Evolutionary conservation across 2,329 filamentous ascomycete species (phyloP).

Genomic region (Cladosporium sp.): DNA sequence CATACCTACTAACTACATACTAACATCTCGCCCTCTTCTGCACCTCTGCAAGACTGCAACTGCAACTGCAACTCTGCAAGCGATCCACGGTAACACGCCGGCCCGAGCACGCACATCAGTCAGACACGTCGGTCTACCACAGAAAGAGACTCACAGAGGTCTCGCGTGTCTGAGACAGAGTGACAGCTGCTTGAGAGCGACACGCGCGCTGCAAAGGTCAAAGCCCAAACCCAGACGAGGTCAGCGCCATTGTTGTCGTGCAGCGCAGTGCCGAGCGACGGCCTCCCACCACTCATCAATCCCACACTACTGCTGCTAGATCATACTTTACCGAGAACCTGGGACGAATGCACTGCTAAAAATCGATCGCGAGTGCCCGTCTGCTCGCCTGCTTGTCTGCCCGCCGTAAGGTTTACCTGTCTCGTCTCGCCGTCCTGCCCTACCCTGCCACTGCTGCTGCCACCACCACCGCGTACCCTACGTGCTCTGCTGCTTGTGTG

Average conservation of each 20-base stretch:
- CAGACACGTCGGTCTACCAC: constrained; percentile 5
- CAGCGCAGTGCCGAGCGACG: constrained; percentile 14
- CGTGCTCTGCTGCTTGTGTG: not conserved
- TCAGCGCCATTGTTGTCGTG: constrained; percentile 13
- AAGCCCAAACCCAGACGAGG: too few species aligned
- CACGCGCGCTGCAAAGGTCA: not conserved
- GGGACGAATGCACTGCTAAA: constrained; percentile 13
- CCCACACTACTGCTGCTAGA: not conserved
- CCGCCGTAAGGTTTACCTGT: not conserved
- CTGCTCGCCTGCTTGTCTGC: not conserved
- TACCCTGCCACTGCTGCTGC: not conserved
- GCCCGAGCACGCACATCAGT: constrained; percentile 3
- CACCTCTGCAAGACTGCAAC: not conserved
- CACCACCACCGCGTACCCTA: constrained; percentile 4
- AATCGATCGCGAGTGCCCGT: constrained; percentile 1
- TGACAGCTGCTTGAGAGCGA: not conserved
- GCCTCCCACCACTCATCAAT: not conserved
- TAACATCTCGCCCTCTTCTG: not conserved
- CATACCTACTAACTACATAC: not conserved
- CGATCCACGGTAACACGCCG: constrained; percentile 1
- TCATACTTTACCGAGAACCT: constrained; percentile 19
- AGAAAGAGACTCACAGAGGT: not conserved
- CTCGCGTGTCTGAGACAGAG: constrained; percentile 8
- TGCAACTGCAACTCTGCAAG: not conserved
- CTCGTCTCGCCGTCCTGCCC: constrained; percentile 1